Base-by-base conservation (phyloP, 805 yeast genomes). In the Cyberlindnera saturnus region DNA sequence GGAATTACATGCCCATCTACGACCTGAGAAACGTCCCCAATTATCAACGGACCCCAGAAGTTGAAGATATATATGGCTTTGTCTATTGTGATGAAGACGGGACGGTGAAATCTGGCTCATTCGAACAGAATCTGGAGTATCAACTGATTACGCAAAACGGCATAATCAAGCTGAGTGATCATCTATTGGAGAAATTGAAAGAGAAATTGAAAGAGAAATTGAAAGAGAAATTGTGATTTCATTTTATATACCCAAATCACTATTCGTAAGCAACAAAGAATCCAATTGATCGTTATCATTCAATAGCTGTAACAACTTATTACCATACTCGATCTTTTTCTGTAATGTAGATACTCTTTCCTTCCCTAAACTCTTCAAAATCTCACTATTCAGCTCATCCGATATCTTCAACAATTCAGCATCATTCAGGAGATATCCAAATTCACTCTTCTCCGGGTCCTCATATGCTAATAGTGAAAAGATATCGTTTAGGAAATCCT, bases 1-100 rank as follows among this genome's bases (percentile, higher is more conserved):
- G 66, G 17, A 64, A 73, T 0, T 79, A 64, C 59, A 76, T 83
- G 82, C 87, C 89, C 7, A 74, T 86, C 36, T 82, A 76, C 51
- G 95, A 86, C 57, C 69, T 81, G 47, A 69, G 93, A 45, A 75
- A 71, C 38, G 7, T 77, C 1, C 88, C 91, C 1, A 65, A 73
- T 18, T 77, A 74, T 47, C 82, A 82, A 30, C 69, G 93, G 50
- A 74, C 73, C 13, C 87, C 91, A 1, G 84, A 81, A 17, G 74
- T 82, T 8, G 86, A 82, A 47, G 84, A 82, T 51, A 77, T 79
- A 2, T 67, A 79, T 40, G 95, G 95, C 1, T 82, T 81, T 53
- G 80, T 85, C 9, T 71, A 73, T 48, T 83, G 86, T 3, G 74
- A 74, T 48, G 60, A 48, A 1, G 56, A 69, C 3, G 85, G 86